A percentile compares a stretch with the other conserved stretches of the same genome.
These are phyloP conservation scores for Amauroascus niger DNA, from an alignment of 2,329 filamentous ascomycete species.

Conservation along the genomic window DNA sequence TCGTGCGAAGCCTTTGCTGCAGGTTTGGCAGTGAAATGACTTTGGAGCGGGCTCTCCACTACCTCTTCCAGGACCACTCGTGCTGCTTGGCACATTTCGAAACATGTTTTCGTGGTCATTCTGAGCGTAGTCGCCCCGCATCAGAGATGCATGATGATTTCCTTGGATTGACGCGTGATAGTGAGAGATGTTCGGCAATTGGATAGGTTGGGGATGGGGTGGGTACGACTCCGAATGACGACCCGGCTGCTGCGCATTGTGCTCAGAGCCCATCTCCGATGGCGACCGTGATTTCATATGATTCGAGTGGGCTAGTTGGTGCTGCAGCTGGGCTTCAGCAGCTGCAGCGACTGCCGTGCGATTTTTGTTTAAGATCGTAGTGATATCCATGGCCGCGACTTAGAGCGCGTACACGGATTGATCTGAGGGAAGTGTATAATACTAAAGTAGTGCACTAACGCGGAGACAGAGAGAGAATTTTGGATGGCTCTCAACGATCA, in stretches of 20 bases:
- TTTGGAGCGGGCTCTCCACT: constrained; percentile 46
- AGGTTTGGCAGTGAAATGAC: constrained; percentile 81
- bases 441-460: neutral
- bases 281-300: constrained; percentile 34
- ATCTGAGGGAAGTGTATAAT: neutral
- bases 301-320: constrained; percentile 35
- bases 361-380: constrained; percentile 44
- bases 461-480: too few species aligned
- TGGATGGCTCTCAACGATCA: neutral
- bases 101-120: constrained; percentile 34
- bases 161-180: constrained; percentile 47
- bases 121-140: constrained; percentile 48
- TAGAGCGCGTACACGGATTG: neutral
- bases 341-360: constrained; percentile 36
- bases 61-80: neutral
- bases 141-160: constrained; percentile 44
- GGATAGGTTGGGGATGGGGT: constrained; percentile 45
- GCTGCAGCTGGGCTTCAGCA: constrained; percentile 37
- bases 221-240: constrained; percentile 50
- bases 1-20: constrained; percentile 82
- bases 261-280: constrained; percentile 51
- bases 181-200: constrained; percentile 44
- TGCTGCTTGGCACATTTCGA: neutral
- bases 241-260: constrained; percentile 47
- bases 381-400: constrained; percentile 41